Base-by-base conservation (phyloP, 2,329 filamentous ascomycete genomes). In the Diaporthe velutina region DNA sequence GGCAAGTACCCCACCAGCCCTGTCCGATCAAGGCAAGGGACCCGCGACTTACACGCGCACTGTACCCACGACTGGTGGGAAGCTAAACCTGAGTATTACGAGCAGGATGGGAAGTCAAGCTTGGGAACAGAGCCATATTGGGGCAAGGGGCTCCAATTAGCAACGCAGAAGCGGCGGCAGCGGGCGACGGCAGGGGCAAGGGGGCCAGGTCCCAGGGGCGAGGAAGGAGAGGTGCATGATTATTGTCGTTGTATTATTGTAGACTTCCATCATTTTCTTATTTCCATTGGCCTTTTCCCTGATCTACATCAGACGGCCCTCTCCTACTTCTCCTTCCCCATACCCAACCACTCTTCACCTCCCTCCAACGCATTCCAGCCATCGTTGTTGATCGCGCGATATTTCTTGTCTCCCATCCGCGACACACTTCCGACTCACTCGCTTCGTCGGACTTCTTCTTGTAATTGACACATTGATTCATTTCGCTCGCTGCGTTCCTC, bases 371-470 rank as follows among this genome's bases (percentile, higher is more conserved):
- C 54, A 55, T 45, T 73, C 71, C 71, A 55, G 17, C 60, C 55
- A 17, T 54, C 42, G 50, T 48, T n/a, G 57, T 74, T 35, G 40
- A 35, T 70, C n/a, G 38, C 42, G 55, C 60, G 52, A 60, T 55
- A 52, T 74, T 76, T 57, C 50, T 64, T 54, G 68, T 50, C 45
- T 68, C 33, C 48, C 38, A 38, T 61, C 50, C 28, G 9, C n/a
- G 66, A 64, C 35, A 52, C 28, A 48, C 35, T 17, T 30, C 70
- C 75, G 70, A 73, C 73, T 74, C 75, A 76, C 75, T 76, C 74
- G 73, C 68, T 76, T 73, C 54, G 73, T 76, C 64, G 75, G 67
- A 60, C 45, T 50, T 40, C 50, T 64, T 66, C n/a, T 71, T 73
- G 48, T 70, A 71, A 73, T 64, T 33, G 33, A 45, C 70, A 40